These are phyloP conservation scores for Pythium vanterpoolii DNA, from an alignment of 352 stramenopile species.

Conservation along the genomic window DNA sequence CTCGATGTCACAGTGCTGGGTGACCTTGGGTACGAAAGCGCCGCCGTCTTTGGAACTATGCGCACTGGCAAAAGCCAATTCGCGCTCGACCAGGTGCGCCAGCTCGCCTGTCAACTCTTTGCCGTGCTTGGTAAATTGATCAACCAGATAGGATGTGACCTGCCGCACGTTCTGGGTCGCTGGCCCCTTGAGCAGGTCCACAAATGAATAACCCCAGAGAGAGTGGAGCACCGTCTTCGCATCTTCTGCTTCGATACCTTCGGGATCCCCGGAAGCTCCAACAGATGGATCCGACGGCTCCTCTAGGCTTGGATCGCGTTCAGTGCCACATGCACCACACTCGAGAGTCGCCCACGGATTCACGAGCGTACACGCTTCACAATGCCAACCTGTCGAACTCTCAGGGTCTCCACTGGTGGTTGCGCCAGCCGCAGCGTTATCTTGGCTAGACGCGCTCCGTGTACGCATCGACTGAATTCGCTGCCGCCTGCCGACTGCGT, in stretches of 20 bases:
- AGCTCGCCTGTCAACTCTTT: not conserved
- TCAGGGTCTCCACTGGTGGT: not conserved
- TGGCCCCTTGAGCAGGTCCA: slow-evolving; percentile 8
- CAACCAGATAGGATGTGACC: slow-evolving; percentile 10
- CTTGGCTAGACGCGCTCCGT: not conserved
- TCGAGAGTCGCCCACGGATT: slow-evolving; percentile 50
- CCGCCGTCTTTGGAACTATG: not conserved
- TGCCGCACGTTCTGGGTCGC: slow-evolving; percentile 5
- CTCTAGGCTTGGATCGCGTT: slow-evolving; percentile 40
- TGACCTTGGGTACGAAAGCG: not conserved
- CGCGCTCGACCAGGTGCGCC: not conserved
- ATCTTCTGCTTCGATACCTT: not conserved
- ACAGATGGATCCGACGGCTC: slow-evolving; percentile 15
- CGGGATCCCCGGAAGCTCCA: not conserved
- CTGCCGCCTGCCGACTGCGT: slow-evolving; percentile 12
- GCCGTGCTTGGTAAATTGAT: not conserved
- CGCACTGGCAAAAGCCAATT: not conserved
- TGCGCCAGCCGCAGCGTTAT: not conserved
- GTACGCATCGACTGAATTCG: slow-evolving; percentile 6
- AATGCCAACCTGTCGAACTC: slow-evolving; percentile 42
- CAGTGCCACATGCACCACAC: slow-evolving; percentile 54
- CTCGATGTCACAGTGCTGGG: not conserved
- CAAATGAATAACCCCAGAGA: slow-evolving; percentile 3
- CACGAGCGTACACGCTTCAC: slow-evolving; percentile 59
- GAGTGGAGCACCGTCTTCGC: slow-evolving; percentile 1